These are phyloP conservation scores for Naematelia encephala DNA, from an alignment of 768 basidiomycete genomes.

Conservation along the genomic window DNA sequence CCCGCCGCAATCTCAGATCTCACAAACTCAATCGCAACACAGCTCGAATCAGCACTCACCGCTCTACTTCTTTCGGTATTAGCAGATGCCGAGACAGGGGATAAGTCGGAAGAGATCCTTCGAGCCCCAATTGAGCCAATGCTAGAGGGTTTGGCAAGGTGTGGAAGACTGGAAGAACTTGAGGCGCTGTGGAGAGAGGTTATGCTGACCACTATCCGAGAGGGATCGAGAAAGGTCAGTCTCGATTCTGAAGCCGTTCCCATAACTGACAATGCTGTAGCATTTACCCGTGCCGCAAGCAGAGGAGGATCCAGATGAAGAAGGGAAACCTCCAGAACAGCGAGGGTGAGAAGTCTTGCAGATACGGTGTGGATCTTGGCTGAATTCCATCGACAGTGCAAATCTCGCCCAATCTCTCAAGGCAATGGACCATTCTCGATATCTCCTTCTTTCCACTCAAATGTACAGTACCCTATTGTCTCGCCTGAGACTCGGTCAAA, in stretches of 20 bases:
- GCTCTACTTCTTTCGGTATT: conserved; percentile 24
- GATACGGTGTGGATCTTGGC: neutral
- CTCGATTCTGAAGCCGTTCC: neutral
- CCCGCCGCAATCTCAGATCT: conserved; percentile 25
- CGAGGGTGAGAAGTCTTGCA: conserved; percentile 33
- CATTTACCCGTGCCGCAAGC: conserved; percentile 61
- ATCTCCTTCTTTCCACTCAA: conserved; percentile 60
- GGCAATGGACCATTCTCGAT: conserved; percentile 66
- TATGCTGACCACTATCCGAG: conserved; percentile 36
- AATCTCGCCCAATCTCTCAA: conserved; percentile 61
- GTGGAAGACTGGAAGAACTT: conserved; percentile 43
- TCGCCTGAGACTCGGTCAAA: conserved; percentile 65
- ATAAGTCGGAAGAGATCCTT: conserved; percentile 20
- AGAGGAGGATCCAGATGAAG: conserved; percentile 57
- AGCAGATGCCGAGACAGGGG: conserved; percentile 11
- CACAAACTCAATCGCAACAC: conserved; percentile 25
- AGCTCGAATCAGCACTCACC: conserved; percentile 36
- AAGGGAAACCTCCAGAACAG: conserved; percentile 33
- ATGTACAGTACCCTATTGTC: conserved; percentile 65
- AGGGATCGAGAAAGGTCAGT: conserved; percentile 43
- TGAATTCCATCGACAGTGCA: conserved; percentile 29
- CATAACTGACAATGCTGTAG: conserved; percentile 50
- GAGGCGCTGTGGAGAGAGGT: conserved; percentile 48
- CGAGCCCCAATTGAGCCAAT: conserved; percentile 59
- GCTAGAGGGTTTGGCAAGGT: conserved; percentile 68